Conservation (phyloP, 2,329 filamentous ascomycete genomes). For the Clonostachys rosea region DNA sequence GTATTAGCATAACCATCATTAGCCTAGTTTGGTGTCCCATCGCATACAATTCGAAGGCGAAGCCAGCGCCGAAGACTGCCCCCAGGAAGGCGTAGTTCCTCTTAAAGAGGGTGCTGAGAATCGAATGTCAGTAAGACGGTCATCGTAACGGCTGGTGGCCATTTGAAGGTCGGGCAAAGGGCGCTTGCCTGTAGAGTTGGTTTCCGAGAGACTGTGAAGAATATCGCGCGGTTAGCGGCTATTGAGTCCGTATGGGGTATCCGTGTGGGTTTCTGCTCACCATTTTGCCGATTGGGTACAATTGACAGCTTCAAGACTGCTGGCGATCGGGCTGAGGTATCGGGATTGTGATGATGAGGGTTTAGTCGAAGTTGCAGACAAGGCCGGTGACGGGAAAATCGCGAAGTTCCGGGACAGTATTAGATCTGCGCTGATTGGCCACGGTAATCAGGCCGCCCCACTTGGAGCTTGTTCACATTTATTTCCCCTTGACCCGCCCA, state of each 20-base stretch:
- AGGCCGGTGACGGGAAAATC: constrained; percentile 1
- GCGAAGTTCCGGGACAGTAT: constrained; percentile 5
- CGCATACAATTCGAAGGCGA: constrained; percentile 88
- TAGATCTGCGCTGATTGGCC: constrained; percentile 2
- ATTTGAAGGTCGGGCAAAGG: constrained; percentile 5
- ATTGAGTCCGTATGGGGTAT: constrained; percentile 1
- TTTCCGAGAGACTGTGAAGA: constrained; percentile 25
- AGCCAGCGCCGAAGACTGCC: constrained; percentile 80
- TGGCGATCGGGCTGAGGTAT: neutral
- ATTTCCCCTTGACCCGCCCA: neutral
- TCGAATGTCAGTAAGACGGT: constrained; percentile 3
- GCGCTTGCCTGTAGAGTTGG: constrained; percentile 33
- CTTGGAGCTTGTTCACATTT: too few species aligned
- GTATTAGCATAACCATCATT: neutral
- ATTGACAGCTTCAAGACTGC: constrained; percentile 3
- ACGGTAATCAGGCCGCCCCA: neutral
- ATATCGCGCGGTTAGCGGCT: constrained; percentile 26
- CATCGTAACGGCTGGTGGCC: constrained; percentile 9
- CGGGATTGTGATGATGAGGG: neutral
- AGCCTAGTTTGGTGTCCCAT: too few species aligned
- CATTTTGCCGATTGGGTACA: constrained; percentile 23
- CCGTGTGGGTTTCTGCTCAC: constrained; percentile 16
- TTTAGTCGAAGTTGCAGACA: neutral
- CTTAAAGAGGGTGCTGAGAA: constrained; percentile 73
- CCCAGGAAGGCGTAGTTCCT: constrained; percentile 85